These are phyloP conservation scores for Trichosanthes truncata DNA, from an alignment of 306 rosid species.

Conservation along the genomic window DNA sequence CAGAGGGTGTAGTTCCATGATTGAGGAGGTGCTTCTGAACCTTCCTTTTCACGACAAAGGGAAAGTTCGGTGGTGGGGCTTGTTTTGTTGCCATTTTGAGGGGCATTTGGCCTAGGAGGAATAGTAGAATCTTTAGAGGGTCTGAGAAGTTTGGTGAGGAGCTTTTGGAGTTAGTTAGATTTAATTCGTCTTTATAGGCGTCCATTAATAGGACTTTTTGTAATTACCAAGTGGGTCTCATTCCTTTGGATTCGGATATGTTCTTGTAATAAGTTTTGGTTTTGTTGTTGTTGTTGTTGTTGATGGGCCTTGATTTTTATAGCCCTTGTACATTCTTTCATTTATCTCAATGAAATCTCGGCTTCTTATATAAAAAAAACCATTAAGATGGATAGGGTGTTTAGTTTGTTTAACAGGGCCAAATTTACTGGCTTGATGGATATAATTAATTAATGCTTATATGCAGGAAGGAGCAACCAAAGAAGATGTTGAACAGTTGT, in stretches of 20 bases:
- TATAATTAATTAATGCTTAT: slow-evolving; percentile 8
- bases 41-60: not conserved
- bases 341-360: not conserved
- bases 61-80: not conserved
- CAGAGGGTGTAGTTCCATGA: not conserved
- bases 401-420: not conserved
- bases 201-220: not conserved
- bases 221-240: not conserved
- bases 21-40: not conserved
- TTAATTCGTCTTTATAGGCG: not conserved
- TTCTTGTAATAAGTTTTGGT: not conserved
- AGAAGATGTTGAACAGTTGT: slow-evolving; percentile 78
- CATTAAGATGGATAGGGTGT: not conserved
- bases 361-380: not conserved
- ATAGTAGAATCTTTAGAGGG: not conserved
- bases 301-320: no score
- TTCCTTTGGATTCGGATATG: not conserved
- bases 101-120: not conserved
- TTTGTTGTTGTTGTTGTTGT: no score
- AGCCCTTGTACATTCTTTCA: not conserved
- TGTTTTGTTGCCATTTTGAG: not conserved
- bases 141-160: not conserved
- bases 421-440: not conserved
- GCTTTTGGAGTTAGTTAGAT: not conserved
- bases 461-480: slow-evolving; percentile 95